These are phyloP conservation scores for Blastocystis sp. DNA, from an alignment of 352 stramenopile species.

Conservation along the genomic window DNA sequence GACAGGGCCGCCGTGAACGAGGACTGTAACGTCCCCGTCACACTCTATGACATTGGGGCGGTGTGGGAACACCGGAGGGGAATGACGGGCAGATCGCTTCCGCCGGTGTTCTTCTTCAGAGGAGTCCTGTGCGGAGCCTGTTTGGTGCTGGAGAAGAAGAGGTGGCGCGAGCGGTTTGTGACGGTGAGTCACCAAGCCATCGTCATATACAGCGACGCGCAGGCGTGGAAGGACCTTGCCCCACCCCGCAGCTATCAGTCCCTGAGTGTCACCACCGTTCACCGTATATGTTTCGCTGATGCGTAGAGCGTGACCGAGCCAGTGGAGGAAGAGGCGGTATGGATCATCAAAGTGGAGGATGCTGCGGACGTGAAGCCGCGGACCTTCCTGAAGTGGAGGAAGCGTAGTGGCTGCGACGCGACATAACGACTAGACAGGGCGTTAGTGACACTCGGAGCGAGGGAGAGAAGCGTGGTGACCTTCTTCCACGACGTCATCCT, in stretches of 20 bases:
- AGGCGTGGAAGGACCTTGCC: conserved; percentile 1
- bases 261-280: conserved; percentile 18
- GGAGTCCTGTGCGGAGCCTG: conserved; percentile 8
- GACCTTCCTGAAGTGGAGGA: conserved; percentile 29
- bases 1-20: neutral
- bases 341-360: conserved; percentile 15
- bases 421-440: neutral
- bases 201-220: neutral
- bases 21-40: neutral
- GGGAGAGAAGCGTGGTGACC: neutral
- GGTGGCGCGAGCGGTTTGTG: conserved; percentile 25
- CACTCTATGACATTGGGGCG: conserved; percentile 35
- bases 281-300: neutral
- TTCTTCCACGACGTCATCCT: conserved; percentile 7
- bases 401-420: neutral
- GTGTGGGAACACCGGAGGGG: neutral
- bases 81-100: conserved; percentile 7
- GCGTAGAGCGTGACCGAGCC: conserved; percentile 56
- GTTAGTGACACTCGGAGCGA: conserved; percentile 2
- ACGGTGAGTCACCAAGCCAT: neutral
- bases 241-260: neutral
- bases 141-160: conserved; percentile 1
- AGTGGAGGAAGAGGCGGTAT: conserved; percentile 5
- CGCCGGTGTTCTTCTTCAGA: conserved; percentile 14
- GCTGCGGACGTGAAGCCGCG: neutral